Conservation (phyloP, 1,284 basidiomycete genomes). For the Phellopilus nigrolimitatus region DNA sequence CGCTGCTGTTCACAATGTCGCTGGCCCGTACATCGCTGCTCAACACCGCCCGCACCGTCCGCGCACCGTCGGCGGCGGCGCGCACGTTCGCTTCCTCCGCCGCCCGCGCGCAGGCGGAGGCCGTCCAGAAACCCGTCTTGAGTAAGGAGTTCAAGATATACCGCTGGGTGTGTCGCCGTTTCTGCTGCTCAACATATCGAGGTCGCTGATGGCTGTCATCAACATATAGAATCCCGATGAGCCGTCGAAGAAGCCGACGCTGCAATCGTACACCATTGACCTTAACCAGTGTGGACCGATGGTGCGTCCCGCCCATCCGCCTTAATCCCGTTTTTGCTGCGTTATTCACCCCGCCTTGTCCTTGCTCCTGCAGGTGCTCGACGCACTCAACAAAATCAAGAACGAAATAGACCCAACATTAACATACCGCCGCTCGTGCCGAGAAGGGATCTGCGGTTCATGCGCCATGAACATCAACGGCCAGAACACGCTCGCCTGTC, state of each 20-base stretch:
- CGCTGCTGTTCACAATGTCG: neutral
- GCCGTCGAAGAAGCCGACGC: slow-evolving; percentile 85
- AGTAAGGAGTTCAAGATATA: slow-evolving; percentile 95
- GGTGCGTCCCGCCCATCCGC: slow-evolving; percentile 40
- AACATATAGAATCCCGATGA: slow-evolving; percentile 86
- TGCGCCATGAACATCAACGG: slow-evolving; percentile 99
- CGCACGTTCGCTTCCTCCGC: slow-evolving; percentile 35
- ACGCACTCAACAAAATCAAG: slow-evolving; percentile 98
- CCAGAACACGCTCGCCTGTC: slow-evolving; percentile 95
- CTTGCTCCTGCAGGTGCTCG: slow-evolving; percentile 57
- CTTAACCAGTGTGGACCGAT: slow-evolving; percentile 95
- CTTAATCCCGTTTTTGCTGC: neutral
- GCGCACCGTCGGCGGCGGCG: neutral
- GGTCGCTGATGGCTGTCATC: neutral
- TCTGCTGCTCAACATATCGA: neutral
- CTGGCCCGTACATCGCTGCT: slow-evolving; percentile 13
- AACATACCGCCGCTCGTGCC: slow-evolving; percentile 94
- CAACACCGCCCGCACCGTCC: slow-evolving; percentile 1
- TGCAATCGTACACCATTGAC: slow-evolving; percentile 93
- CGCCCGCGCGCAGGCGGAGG: slow-evolving; percentile 34
- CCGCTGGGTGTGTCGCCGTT: slow-evolving; percentile 71
- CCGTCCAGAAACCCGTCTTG: slow-evolving; percentile 36
- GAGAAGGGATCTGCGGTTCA: slow-evolving; percentile 97
- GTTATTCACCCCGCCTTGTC: neutral
- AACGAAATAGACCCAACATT: slow-evolving; percentile 96